Evolutionary conservation across 768 basidiomycete genomes (phyloP).

Genomic region (Termitomyces sp.): DNA sequence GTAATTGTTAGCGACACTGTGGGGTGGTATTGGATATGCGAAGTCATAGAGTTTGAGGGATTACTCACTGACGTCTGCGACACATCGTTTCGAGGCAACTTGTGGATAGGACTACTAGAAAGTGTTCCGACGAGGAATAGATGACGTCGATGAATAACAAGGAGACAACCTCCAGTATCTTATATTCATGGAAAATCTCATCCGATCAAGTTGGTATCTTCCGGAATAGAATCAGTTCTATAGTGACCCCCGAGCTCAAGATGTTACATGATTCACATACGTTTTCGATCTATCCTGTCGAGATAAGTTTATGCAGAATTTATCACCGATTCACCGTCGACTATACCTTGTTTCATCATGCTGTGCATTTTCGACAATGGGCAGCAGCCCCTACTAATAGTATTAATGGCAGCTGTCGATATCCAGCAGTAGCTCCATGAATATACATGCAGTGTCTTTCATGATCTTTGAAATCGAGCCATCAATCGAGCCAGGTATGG

Average conservation of each 20-base stretch:
- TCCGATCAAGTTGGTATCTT: background rate
- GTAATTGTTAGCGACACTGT: background rate
- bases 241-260: background rate
- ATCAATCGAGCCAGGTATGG: background rate
- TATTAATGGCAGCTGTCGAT: background rate
- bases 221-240: background rate
- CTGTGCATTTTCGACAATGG: background rate
- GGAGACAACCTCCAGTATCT: background rate
- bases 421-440: background rate
- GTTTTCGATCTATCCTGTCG: background rate
- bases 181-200: background rate
- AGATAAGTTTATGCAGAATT: background rate
- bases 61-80: background rate
- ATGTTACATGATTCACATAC: background rate
- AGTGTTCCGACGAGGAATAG: background rate
- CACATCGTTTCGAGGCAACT: background rate
- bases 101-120: background rate
- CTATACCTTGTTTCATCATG: background rate
- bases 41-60: background rate
- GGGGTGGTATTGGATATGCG: background rate
- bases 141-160: background rate
- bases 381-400: background rate
- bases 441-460: background rate
- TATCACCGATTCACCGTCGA: too few species aligned
- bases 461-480: background rate